These are phyloP conservation scores for Phaeolepiota aurea DNA, from an alignment of 768 basidiomycete genomes.

Conservation along the genomic window DNA sequence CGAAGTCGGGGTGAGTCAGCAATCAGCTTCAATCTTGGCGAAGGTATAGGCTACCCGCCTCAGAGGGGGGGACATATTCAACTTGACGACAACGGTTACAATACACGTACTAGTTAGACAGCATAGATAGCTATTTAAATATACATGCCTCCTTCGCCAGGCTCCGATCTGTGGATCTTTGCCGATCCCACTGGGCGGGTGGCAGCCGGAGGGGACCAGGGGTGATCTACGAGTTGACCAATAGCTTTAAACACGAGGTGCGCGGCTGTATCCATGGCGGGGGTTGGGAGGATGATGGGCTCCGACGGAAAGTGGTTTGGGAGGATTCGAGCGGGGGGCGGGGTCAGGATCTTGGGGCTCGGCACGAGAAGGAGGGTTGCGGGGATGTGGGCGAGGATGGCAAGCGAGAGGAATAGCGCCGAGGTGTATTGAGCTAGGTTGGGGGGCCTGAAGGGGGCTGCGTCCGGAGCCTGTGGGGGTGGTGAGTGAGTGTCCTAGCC, in stretches of 20 bases:
- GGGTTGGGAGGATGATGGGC: slow-evolving; percentile 22
- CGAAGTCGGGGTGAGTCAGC: too few relatives aligned
- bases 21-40: too few relatives aligned
- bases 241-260: slow-evolving; percentile 29
- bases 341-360: slow-evolving; percentile 30
- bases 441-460: slow-evolving; percentile 39
- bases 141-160: slow-evolving; percentile 49
- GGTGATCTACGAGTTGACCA: slow-evolving; percentile 15
- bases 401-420: slow-evolving; percentile 41
- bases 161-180: slow-evolving; percentile 22
- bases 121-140: too few relatives aligned
- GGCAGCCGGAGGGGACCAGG: slow-evolving; percentile 7
- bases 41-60: too few relatives aligned
- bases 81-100: too few relatives aligned
- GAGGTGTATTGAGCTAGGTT: slow-evolving; percentile 49
- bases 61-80: too few relatives aligned
- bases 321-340: slow-evolving; percentile 30
- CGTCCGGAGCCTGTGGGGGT: slow-evolving; percentile 20
- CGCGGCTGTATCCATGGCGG: slow-evolving; percentile 20
- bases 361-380: slow-evolving; percentile 40
- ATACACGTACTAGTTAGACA: too few relatives aligned
- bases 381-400: slow-evolving; percentile 11
- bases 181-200: background rate
- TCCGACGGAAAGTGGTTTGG: slow-evolving; percentile 23
- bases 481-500: background rate